Base-by-base conservation (phyloP, 2,329 filamentous ascomycete genomes). In the Aspergillus tamarii region DNA sequence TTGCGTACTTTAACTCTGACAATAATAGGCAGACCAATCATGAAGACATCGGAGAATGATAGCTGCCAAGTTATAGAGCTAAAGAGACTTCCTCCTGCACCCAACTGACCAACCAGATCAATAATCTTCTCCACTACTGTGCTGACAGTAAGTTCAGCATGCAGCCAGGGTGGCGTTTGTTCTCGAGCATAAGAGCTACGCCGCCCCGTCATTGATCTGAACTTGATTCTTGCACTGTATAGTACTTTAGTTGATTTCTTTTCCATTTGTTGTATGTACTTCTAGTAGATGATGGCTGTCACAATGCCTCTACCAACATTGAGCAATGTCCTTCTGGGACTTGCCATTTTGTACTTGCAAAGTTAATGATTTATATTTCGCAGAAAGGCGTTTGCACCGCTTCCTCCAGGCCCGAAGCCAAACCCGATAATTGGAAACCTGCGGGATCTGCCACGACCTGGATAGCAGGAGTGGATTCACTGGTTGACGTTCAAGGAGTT, bases 401-500 rank as follows among this genome's bases (percentile, higher is more conserved):
- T 58, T 14, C 60, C 60, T 8, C 60, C 60, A 5, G 60, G 60
- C 4, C 60, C 60, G 12, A 54, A 54, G 23, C 60, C 55, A 34
- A 62, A 58, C 41, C 45, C 55, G 11, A 58, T 62, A 19, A 28
- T 62, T 53, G 55, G 60, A 19, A 58, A 58, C 43, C 26, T 58
- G 10, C 54, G 55, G 11, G 60, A 62, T 45, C 36, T 62, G 36
- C 60, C 60, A 10, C 54, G 45, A 14, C 60, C 55, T 12, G 55
- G 45, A 41, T 3, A 58, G 19, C 54, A 54, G 28, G 60, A 62
- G 6, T 62, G 60, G 60, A 11, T 34, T 10, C 45, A 62, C 30
- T 62, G 60, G 60, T 28, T 41, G 32, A 23, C 53, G 26, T 57
- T 43, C 26, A 62, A 62, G 60, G 43, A 62, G 54, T 54, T 57